A percentile compares a stretch with the other conserved stretches of the same genome.
These are phyloP conservation scores for Termitomyces titanicus DNA, from an alignment of 768 basidiomycete species.

Conservation along the genomic window DNA sequence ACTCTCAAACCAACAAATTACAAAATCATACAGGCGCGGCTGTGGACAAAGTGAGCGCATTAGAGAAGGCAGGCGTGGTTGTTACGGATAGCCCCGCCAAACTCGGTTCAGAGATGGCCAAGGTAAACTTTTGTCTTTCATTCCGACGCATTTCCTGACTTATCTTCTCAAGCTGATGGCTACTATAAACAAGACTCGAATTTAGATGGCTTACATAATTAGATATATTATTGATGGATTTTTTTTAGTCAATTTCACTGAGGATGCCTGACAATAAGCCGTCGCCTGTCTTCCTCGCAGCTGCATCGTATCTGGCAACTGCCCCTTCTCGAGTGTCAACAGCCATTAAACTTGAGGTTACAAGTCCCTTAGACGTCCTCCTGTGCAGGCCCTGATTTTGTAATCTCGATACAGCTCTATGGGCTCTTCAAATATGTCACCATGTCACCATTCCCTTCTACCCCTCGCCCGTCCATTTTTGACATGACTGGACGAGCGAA, in stretches of 20 bases:
- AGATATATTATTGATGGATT: conserved; percentile 7
- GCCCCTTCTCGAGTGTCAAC: conserved; percentile 57
- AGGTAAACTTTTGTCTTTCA: conserved; percentile 44
- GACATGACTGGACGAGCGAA: conserved; percentile 79
- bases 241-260: background rate
- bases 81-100: conserved; percentile 96
- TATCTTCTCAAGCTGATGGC: conserved; percentile 68
- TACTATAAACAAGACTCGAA: conserved; percentile 39
- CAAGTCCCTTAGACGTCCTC: conserved; percentile 20
- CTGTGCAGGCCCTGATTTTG: conserved; percentile 38
- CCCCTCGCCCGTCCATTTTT: conserved; percentile 68
- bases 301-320: conserved; percentile 61
- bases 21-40: conserved; percentile 63
- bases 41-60: conserved; percentile 86
- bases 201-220: conserved; percentile 22
- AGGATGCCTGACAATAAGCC: conserved; percentile 24
- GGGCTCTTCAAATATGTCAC: conserved; percentile 79
- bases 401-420: conserved; percentile 57
- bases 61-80: conserved; percentile 88
- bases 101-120: conserved; percentile 86
- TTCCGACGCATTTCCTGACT: conserved; percentile 2
- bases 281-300: conserved; percentile 47
- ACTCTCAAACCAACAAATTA: background rate
- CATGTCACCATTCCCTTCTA: conserved; percentile 48
- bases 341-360: conserved; percentile 73